A percentile compares a stretch with the other conserved stretches of the same genome.
phyloP scores from a whole-genome alignment of 2,329 filamentous ascomycete genomes.

The Penicillium sp. region DNA sequence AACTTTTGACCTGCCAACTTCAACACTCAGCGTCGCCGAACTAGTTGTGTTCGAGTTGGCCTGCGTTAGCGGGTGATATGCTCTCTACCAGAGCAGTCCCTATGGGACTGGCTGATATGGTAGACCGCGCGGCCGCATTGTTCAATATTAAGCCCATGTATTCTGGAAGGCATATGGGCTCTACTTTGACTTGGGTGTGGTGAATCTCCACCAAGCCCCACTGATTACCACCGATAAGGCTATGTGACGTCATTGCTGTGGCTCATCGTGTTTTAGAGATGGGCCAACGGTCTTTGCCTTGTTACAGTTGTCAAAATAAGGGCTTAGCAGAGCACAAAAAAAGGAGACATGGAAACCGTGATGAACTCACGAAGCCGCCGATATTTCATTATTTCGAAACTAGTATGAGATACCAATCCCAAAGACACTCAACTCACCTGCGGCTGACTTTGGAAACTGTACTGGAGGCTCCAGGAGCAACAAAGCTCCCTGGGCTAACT shows the following conservation, averaged over 20 bases:
- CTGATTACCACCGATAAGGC: constrained; percentile 2
- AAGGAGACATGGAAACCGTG: not conserved
- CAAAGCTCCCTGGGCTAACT: not conserved
- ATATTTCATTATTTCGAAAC: not conserved
- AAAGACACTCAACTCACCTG: not conserved
- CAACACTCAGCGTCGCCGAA: constrained; percentile 8
- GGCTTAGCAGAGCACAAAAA: not conserved
- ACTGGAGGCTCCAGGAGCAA: not conserved
- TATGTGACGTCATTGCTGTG: constrained; percentile 1
- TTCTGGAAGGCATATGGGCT: not conserved
- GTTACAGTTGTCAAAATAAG: not conserved
- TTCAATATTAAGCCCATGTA: constrained; percentile 7
- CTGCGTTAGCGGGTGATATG: constrained; percentile 4
- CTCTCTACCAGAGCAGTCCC: constrained; percentile 11
- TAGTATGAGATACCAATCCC: not conserved
- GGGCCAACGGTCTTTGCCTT: not conserved
- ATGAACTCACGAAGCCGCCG: not conserved
- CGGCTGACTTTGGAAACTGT: not conserved
- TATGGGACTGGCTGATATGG: constrained; percentile 6
- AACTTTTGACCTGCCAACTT: constrained; percentile 4
- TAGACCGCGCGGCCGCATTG: constrained; percentile 6
- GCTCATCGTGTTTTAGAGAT: not conserved
- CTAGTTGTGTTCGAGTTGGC: constrained; percentile 9
- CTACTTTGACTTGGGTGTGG: not conserved
- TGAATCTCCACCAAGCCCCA: constrained; percentile 2